These are phyloP conservation scores for Coemansia sp. DNA, from an alignment of 192 early-diverging fungal genomes.

Conservation along the genomic window DNA sequence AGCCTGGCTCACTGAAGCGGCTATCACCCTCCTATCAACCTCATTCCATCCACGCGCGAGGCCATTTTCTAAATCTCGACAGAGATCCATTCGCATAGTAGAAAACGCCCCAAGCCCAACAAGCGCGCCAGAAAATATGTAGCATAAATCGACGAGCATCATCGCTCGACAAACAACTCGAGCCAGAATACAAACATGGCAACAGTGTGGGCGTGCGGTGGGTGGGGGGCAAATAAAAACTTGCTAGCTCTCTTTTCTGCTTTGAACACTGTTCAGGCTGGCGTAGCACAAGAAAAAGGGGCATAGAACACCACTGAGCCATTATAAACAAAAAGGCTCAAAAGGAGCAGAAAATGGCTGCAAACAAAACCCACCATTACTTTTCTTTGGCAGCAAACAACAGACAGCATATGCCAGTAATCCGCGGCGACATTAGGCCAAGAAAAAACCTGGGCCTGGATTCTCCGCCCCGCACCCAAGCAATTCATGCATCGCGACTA, in stretches of 20 bases:
- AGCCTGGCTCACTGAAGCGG: background rate
- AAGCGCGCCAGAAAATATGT: too few species aligned
- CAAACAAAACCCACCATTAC: constrained; percentile 9
- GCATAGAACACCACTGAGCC: background rate
- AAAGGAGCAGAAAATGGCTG: constrained; percentile 1
- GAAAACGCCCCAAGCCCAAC: too few species aligned
- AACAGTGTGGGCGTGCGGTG: too few species aligned
- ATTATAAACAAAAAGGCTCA: background rate
- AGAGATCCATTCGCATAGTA: too few species aligned
- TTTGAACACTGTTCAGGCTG: background rate
- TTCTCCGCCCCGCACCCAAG: background rate
- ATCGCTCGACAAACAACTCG: too few species aligned
- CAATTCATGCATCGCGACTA: background rate
- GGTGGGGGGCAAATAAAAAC: background rate
- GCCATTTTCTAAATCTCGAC: too few species aligned
- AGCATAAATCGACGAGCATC: too few species aligned
- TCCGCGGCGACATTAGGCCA: too few species aligned
- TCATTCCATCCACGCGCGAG: too few species aligned
- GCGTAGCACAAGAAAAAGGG: background rate
- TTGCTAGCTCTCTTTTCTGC: background rate
- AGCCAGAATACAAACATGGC: too few species aligned
- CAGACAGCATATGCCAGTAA: too few species aligned
- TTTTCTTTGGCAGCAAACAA: background rate
- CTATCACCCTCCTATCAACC: too few species aligned
- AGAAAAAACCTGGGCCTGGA: background rate